phyloP scores from a whole-genome alignment of 169 alveolate genomes.

The Cryptosporidium ubiquitum region DNA sequence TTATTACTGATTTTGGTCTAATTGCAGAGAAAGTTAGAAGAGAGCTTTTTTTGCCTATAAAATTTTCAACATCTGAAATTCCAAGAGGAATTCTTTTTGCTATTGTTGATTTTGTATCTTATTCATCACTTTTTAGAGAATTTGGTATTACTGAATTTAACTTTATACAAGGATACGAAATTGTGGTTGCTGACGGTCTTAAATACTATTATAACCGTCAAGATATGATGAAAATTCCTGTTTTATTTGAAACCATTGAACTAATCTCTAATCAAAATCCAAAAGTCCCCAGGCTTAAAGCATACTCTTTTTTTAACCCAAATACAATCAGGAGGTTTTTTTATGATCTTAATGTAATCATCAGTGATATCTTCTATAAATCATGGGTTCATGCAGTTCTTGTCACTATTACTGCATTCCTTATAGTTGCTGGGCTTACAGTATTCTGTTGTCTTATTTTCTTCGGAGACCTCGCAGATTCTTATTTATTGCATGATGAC shows the following conservation, averaged over 20 bases:
- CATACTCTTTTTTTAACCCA: constrained; percentile 52
- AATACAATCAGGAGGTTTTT: constrained; percentile 44
- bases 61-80: neutral
- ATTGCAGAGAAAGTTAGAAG: constrained; percentile 42
- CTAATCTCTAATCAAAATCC: constrained; percentile 22
- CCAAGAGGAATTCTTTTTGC: constrained; percentile 57
- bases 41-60: constrained; percentile 34
- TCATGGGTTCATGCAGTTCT: constrained; percentile 62
- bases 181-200: constrained; percentile 55
- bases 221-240: constrained; percentile 16
- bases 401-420: constrained; percentile 1
- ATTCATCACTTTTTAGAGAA: constrained; percentile 67
- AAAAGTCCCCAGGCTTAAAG: constrained; percentile 33
- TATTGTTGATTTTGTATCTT: constrained; percentile 43
- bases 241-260: constrained; percentile 15
- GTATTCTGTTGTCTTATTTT: constrained; percentile 30
- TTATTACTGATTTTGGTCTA: neutral
- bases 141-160: constrained; percentile 47
- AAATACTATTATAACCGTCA: constrained; percentile 42
- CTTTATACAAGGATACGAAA: constrained; percentile 52
- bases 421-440: constrained; percentile 52
- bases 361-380: constrained; percentile 43
- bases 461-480: constrained; percentile 69
- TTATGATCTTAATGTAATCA: constrained; percentile 34
- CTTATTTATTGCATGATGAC: constrained; percentile 37